These are phyloP conservation scores for Aspergillus texensis DNA, from an alignment of 2,329 filamentous ascomycete species.

Conservation along the genomic window DNA sequence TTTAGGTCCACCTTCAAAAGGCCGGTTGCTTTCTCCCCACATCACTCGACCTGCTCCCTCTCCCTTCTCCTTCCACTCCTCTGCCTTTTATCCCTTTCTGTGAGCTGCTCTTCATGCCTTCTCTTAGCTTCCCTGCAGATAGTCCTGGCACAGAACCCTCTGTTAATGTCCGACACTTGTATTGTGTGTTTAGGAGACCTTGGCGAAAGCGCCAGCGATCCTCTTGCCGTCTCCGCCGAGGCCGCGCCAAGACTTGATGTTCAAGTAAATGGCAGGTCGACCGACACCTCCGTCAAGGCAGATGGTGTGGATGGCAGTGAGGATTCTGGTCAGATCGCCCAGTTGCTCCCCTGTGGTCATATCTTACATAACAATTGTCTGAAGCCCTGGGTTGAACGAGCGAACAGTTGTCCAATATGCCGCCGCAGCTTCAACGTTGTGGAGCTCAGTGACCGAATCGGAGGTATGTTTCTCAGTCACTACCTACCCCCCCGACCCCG, in stretches of 20 bases:
- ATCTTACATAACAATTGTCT: conserved; percentile 90
- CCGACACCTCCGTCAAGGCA: conserved; percentile 30
- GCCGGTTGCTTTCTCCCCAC: conserved; percentile 35
- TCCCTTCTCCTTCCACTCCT: conserved; percentile 23
- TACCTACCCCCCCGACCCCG: not conserved
- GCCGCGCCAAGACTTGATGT: conserved; percentile 47
- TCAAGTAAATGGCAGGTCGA: conserved; percentile 30
- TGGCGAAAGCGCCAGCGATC: conserved; percentile 58
- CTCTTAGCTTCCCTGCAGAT: conserved; percentile 31
- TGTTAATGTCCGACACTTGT: conserved; percentile 66
- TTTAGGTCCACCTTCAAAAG: conserved; percentile 46
- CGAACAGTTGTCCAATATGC: conserved; percentile 97
- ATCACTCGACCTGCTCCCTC: conserved; percentile 32
- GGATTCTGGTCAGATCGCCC: conserved; percentile 58
- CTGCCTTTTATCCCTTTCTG: conserved; percentile 28
- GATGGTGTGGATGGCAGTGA: conserved; percentile 38
- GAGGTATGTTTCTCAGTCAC: conserved; percentile 62
- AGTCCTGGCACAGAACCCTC: conserved; percentile 31
- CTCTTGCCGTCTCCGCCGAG: conserved; percentile 46
- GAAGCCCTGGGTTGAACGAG: conserved; percentile 91
- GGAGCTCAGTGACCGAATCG: conserved; percentile 75
- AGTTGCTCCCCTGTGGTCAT: conserved; percentile 79
- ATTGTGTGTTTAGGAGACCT: conserved; percentile 74
- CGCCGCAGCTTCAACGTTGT: conserved; percentile 89
- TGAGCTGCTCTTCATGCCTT: conserved; percentile 44